phyloP scores from a whole-genome alignment of 768 basidiomycete species.

The Lentinula lateritia region DNA sequence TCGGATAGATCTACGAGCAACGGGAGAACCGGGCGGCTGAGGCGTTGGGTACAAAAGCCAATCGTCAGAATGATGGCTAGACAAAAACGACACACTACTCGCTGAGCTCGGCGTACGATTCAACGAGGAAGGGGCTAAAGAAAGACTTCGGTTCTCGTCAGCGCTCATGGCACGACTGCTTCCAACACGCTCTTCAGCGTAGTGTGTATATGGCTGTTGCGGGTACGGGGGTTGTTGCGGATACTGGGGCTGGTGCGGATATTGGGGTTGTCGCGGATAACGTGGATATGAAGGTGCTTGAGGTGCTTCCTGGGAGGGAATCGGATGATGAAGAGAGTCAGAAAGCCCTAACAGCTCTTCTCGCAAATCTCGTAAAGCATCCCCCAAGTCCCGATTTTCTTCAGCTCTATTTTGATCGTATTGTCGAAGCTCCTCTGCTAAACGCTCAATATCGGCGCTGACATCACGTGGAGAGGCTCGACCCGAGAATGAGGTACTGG shows the following conservation, averaged over 20 bases:
- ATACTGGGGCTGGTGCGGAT: neutral
- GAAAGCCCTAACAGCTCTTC: conserved; percentile 64
- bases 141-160: neutral
- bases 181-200: conserved; percentile 3
- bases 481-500: conserved; percentile 27
- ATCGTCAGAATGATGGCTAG: conserved; percentile 74
- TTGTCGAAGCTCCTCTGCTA: conserved; percentile 51
- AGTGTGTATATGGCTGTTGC: neutral
- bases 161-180: conserved; percentile 1
- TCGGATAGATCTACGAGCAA: neutral
- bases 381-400: conserved; percentile 59
- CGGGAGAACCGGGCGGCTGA: conserved; percentile 14
- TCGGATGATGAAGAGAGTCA: conserved; percentile 43
- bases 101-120: conserved; percentile 34
- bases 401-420: conserved; percentile 54
- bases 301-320: neutral
- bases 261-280: conserved; percentile 11
- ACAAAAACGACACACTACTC: conserved; percentile 40
- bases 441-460: conserved; percentile 32
- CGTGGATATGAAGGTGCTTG: conserved; percentile 5
- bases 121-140: conserved; percentile 12
- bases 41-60: conserved; percentile 18
- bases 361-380: conserved; percentile 65
- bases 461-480: neutral
- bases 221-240: neutral